Base-by-base conservation (phyloP, 495 filamentous ascomycete genomes). In the Massariosphaeria phaeospora region DNA sequence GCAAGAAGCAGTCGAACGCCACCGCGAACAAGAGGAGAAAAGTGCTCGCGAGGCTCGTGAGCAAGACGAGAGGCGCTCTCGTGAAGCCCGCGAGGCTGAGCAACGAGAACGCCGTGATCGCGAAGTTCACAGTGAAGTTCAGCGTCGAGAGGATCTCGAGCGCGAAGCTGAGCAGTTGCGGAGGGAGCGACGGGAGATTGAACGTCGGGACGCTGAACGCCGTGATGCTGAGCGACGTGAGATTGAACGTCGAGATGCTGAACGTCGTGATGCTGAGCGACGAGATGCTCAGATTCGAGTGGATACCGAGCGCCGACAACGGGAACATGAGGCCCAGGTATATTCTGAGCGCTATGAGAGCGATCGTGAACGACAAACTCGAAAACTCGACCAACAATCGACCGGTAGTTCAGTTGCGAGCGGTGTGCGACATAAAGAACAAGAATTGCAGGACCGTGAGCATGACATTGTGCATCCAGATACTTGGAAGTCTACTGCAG, bases 121-220 rank as follows among this genome's bases (percentile, higher is more conserved):
- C 25, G 51, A 42, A 15, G 57, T 62, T 48, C 51, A 30, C 1
- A 46, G 45, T 5, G 46, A 59, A 29, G 31, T 51, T 42, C 58
- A 42, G 15, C 41, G 40, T 20, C 50, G 58, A 9, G 61, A 61
- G 43, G 56, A 48, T 12, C 36, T 39, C n/a, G 52, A 63, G 26
- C 40, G 46, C 25, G 55, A 64, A 36, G 60, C 67, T 56, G 42
- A 17, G 18, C 52, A 65, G 12, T 31, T 35, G 9, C 54, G 54
- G 17, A 35, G 41, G n/a, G 57, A 45, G 11, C 61, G 41, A 2
- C 15, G 29, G 0, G 58, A 62, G 47, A 48, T 40, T 9, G 27
- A 62, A 35, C 23, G 65, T 48, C 17, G n/a, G 23, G 20, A 47
- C 30, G 56, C 57, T 9, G 26, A 35, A 3, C 43, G 50, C 27